Conservation (phyloP, 139 green algal species). For the Pseudopediastrum boryanum region DNA sequence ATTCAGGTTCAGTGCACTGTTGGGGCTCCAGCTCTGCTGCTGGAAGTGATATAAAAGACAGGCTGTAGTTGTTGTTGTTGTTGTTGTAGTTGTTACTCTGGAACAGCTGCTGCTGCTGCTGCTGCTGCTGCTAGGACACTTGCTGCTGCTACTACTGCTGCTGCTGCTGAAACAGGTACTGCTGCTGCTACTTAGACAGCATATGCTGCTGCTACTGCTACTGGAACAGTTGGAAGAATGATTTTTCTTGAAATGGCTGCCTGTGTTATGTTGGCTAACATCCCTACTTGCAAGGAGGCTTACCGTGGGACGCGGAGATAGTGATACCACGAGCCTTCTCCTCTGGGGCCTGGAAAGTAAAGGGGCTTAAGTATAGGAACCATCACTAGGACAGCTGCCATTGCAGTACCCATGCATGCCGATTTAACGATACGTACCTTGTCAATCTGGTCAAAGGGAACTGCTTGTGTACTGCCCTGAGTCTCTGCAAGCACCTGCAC, state of each 20-base stretch:
- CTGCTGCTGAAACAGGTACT: background rate
- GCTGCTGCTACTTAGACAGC: conserved; percentile 8
- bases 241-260: background rate
- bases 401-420: too few relatives aligned
- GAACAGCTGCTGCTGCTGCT: background rate
- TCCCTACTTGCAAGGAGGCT: background rate
- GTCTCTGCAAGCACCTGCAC: conserved; percentile 88
- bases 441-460: conserved; percentile 98
- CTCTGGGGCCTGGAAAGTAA: conserved; percentile 82
- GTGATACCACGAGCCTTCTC: conserved; percentile 99
- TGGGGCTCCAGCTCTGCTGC: too few relatives aligned
- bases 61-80: background rate
- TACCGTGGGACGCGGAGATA: conserved; percentile 94
- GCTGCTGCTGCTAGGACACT: background rate
- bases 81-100: background rate
- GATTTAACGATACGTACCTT: too few relatives aligned
- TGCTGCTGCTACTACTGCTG: conserved; percentile 4
- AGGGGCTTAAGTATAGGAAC: background rate
- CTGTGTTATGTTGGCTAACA: background rate
- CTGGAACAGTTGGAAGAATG: background rate
- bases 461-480: conserved; percentile 72
- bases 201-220: conserved; percentile 12
- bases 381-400: background rate
- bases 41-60: too few relatives aligned
- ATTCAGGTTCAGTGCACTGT: too few relatives aligned